These are phyloP conservation scores for Monilinia fructicola DNA, from an alignment of 2,329 filamentous ascomycete species.

Conservation along the genomic window DNA sequence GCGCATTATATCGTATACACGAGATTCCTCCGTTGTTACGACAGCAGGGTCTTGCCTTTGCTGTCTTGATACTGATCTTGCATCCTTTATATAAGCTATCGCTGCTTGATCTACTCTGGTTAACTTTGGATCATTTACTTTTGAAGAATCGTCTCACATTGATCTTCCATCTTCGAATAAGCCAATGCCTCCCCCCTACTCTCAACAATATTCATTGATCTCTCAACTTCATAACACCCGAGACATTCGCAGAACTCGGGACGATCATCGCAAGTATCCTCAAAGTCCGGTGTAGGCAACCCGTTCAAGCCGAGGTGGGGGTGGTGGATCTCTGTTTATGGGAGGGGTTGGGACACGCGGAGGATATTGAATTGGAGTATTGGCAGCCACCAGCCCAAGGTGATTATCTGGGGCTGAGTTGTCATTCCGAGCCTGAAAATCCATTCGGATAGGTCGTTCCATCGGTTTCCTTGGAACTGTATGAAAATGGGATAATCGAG, in stretches of 20 bases:
- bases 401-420: not conserved
- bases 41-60: not conserved
- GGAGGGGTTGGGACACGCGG: slow-evolving; percentile 28
- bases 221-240: not conserved
- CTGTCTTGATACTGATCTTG: not conserved
- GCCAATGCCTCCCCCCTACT: not conserved
- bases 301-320: slow-evolving; percentile 32
- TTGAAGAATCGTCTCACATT: slow-evolving; percentile 15
- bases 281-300: slow-evolving; percentile 35
- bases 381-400: slow-evolving; percentile 7
- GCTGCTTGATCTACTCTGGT: slow-evolving; percentile 31
- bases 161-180: slow-evolving; percentile 20
- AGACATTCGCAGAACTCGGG: slow-evolving; percentile 18
- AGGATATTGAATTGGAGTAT: slow-evolving; percentile 16
- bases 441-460: not conserved
- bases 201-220: not conserved
- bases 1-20: not conserved
- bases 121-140: slow-evolving; percentile 12
- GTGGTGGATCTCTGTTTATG: slow-evolving; percentile 27
- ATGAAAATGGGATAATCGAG: not conserved
- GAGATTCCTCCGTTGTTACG: not conserved
- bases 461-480: not conserved
- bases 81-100: slow-evolving; percentile 26
- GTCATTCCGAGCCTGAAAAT: not conserved
- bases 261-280: slow-evolving; percentile 24